Base-by-base conservation (phyloP, 345 rosid species). In the Noccaea caerulescens region DNA sequence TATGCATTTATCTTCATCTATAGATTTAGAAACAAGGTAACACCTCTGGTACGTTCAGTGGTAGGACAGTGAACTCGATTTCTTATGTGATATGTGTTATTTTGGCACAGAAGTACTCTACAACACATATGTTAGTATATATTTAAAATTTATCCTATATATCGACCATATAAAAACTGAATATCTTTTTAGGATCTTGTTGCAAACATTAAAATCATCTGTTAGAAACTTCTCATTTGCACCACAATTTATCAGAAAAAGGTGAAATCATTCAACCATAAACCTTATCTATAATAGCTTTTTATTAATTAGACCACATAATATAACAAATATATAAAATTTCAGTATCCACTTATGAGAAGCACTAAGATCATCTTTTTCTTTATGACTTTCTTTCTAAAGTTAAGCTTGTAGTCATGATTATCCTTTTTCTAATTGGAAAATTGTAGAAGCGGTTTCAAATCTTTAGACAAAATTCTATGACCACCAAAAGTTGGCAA, bases 391-490 rank as follows among this genome's bases (percentile, higher is more conserved):
- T 68, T 68, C 49, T 45, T 61, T 68, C 12, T 54, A 75, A 75
- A 75, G 69, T n/a, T 61, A 54, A 69, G 57, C 64, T 45, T 13
- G 20, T 68, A 44, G 44, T 61, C 69, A 62, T 55, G 44, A 75
- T 68, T 62, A 38, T 68, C 69, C 63, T 42, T 53, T 67, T 68
- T 27, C 64, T 75, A 75, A 45, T 68, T 59, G 73, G 58, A 68
- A 75, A 34, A 16, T 5, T 23, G 13, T 62, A 30, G 50, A 38
- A 75, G 18, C 73, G 69, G 78, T 75, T 75, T 61, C 78, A 55
- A 61, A 75, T 75, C 51, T 75, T 75, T 75, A 68, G 78, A 75
- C 79, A 75, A 68, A 61, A 25, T 68, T 61, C 58, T 25, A 70
- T 49, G 56, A 46, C 38, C 56, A 69, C 59, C 42, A 43, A 59